These are phyloP conservation scores for Clonostachys rhizophaga DNA, from an alignment of 2,329 filamentous ascomycete genomes.

Conservation along the genomic window DNA sequence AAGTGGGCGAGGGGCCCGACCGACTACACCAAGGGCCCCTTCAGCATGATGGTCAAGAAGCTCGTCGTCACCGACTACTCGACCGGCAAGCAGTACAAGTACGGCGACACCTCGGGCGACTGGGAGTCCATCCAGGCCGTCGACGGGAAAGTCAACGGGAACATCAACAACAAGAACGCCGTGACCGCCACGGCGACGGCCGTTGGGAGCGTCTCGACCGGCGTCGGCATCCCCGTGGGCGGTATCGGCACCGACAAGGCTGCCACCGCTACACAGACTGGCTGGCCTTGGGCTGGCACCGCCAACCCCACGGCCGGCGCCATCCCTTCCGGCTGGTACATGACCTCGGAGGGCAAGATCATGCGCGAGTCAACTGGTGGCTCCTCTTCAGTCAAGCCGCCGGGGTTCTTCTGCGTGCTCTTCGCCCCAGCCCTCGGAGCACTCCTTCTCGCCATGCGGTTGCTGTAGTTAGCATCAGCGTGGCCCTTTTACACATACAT, in stretches of 20 bases:
- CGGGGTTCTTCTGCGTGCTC: background rate
- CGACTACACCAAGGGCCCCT: constrained; percentile 80
- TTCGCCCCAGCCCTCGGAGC: background rate
- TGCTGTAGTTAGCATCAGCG: background rate
- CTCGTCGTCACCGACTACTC: constrained; percentile 86
- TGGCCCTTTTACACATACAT: background rate
- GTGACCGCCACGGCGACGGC: constrained; percentile 50
- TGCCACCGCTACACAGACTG: constrained; percentile 50
- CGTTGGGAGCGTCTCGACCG: constrained; percentile 56
- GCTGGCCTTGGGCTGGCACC: constrained; percentile 64
- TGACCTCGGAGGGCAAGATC: constrained; percentile 75
- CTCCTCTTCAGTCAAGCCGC: background rate
- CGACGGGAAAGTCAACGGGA: constrained; percentile 73
- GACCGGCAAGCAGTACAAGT: constrained; percentile 79
- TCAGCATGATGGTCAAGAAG: constrained; percentile 76
- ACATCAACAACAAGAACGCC: constrained; percentile 48
- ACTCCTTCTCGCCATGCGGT: background rate
- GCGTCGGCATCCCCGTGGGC: constrained; percentile 65
- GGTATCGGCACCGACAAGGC: constrained; percentile 52
- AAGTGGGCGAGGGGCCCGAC: constrained; percentile 84
- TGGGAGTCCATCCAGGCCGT: constrained; percentile 80
- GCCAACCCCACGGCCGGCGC: constrained; percentile 44
- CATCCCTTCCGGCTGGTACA: constrained; percentile 77
- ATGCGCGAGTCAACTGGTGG: constrained; percentile 40
- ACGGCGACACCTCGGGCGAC: constrained; percentile 70